Conservation (phyloP, 2,329 filamentous ascomycete species). For the Pseudogymnoascus sp. region DNA sequence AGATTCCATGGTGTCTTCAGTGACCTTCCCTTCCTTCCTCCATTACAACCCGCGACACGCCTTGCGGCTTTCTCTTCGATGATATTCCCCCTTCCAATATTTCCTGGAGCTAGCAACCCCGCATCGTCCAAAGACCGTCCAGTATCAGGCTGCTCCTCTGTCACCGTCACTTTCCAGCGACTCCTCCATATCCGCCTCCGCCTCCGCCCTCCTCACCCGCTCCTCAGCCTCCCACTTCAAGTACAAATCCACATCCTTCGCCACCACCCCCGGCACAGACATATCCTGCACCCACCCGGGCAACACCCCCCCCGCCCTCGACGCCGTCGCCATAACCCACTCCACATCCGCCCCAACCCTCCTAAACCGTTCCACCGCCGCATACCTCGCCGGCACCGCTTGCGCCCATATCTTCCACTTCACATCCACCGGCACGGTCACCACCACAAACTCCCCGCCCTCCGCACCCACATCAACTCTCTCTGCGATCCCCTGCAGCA, state of each 20-base stretch:
- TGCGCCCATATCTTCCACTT: slow-evolving; percentile 19
- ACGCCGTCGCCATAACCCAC: slow-evolving; percentile 73
- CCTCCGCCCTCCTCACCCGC: background rate
- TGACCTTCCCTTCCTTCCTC: background rate
- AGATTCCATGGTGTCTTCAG: background rate
- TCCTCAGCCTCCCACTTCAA: slow-evolving; percentile 43
- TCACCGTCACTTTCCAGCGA: background rate
- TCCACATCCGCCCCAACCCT: slow-evolving; percentile 36
- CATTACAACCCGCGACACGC: background rate
- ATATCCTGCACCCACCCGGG: slow-evolving; percentile 59
- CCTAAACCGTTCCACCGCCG: slow-evolving; percentile 55
- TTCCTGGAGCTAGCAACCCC: background rate
- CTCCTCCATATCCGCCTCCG: background rate
- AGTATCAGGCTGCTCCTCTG: background rate
- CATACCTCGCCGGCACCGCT: slow-evolving; percentile 50
- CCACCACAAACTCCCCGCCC: slow-evolving; percentile 45
- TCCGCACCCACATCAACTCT: slow-evolving; percentile 24
- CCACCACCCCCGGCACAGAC: slow-evolving; percentile 53
- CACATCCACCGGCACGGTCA: slow-evolving; percentile 47
- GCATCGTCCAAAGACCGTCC: background rate
- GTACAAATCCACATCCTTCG: slow-evolving; percentile 65
- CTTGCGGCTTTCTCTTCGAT: background rate
- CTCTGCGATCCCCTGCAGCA: slow-evolving; percentile 50
- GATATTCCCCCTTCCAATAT: background rate
- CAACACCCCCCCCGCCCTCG: slow-evolving; percentile 59